Conservation (phyloP, 345 rosid genomes). For the Erucastrum elatum region DNA sequence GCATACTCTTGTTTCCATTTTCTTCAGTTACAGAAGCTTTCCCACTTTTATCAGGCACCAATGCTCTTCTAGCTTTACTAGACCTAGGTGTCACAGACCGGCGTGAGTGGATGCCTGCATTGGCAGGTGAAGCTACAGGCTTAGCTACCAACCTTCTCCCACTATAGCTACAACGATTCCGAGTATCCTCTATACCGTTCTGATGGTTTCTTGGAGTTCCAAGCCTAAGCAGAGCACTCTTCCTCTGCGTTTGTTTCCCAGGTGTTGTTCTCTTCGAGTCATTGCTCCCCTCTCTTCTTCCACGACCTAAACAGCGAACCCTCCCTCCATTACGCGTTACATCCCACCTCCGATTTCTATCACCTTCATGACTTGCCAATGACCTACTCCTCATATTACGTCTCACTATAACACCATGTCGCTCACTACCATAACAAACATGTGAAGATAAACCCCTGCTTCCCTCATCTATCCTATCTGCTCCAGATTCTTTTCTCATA, state of each 20-base stretch:
- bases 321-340: constrained; percentile 37
- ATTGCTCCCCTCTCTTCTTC: constrained; percentile 51
- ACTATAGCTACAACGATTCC: constrained; percentile 37
- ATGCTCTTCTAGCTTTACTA: constrained; percentile 53
- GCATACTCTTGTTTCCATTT: constrained; percentile 19
- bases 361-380: constrained; percentile 33
- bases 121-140: constrained; percentile 47
- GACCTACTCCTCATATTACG: constrained; percentile 28
- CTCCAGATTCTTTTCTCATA: constrained; percentile 42
- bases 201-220: constrained; percentile 49
- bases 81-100: constrained; percentile 45
- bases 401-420: constrained; percentile 34
- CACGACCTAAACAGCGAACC: constrained; percentile 40
- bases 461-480: constrained; percentile 23
- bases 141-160: constrained; percentile 68
- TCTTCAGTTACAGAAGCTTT: constrained; percentile 37
- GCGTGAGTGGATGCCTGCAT: constrained; percentile 35
- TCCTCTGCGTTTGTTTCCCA: constrained; percentile 67
- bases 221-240: constrained; percentile 86
- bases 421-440: constrained; percentile 37
- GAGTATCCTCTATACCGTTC: constrained; percentile 55
- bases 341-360: constrained; percentile 46
- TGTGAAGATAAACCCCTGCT: constrained; percentile 38
- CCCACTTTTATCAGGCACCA: constrained; percentile 38
- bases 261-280: constrained; percentile 53